These are phyloP conservation scores for Rhododendron ovatum DNA, from an alignment of 148 eudicot species.

Conservation along the genomic window DNA sequence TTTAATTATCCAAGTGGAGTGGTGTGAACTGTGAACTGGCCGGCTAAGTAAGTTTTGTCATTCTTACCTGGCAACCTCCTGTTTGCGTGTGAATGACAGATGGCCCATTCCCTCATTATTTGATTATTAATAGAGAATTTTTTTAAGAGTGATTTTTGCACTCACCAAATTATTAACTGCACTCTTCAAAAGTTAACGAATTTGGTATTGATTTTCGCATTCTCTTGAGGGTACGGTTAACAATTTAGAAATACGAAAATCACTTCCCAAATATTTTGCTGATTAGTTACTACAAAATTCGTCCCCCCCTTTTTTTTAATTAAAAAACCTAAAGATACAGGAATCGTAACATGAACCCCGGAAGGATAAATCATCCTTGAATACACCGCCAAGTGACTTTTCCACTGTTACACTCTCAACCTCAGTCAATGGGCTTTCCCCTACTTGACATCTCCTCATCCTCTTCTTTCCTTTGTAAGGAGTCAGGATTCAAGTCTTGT, in stretches of 20 bases:
- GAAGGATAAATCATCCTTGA: not conserved
- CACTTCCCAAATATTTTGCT: not conserved
- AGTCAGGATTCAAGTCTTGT: too few species aligned
- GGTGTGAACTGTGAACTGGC: not conserved
- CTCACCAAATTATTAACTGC: too few species aligned
- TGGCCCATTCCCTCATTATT: not conserved
- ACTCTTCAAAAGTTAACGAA: too few species aligned
- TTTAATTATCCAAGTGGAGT: constrained; percentile 8
- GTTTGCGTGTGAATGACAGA: constrained; percentile 11
- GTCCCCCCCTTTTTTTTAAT: not conserved
- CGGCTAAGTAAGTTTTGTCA: constrained; percentile 5
- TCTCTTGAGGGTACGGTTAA: too few species aligned
- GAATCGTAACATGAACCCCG: not conserved
- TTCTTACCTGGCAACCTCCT: constrained; percentile 15
- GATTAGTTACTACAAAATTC: not conserved
- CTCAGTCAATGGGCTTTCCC: too few species aligned
- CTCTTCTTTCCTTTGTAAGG: rapidly evolving
- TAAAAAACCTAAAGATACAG: not conserved
- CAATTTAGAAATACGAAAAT: too few species aligned
- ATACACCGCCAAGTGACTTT: not conserved
- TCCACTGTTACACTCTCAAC: not conserved
- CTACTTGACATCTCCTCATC: too few species aligned
- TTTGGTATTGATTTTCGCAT: too few species aligned
- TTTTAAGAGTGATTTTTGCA: too few species aligned
- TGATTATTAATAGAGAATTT: not conserved